phyloP scores from a whole-genome alignment of 352 stramenopile genomes.

The Pilasporangium apinafurcum region DNA sequence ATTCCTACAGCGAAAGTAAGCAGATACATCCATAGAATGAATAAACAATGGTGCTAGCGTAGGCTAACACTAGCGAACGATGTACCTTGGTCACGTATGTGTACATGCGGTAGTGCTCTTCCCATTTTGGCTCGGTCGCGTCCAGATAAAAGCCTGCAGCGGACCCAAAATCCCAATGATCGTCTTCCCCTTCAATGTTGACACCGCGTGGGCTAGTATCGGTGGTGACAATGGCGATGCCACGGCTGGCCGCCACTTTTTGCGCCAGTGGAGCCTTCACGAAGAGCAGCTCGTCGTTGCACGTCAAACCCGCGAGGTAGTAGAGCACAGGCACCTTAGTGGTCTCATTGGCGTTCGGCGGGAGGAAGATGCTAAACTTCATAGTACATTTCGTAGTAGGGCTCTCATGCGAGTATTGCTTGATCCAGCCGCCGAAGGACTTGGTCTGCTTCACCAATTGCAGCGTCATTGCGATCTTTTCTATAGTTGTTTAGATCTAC shows the following conservation, averaged over 20 bases:
- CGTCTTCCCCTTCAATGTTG: conserved; percentile 90
- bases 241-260: conserved; percentile 80
- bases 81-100: conserved; percentile 89
- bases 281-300: conserved; percentile 94
- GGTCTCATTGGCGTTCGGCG: conserved; percentile 45
- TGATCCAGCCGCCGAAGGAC: conserved; percentile 73
- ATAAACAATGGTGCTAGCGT: not conserved
- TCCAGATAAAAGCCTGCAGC: conserved; percentile 98
- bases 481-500: no score
- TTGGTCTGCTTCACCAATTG: conserved; percentile 73
- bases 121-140: conserved; percentile 91
- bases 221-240: conserved; percentile 93
- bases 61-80: not conserved
- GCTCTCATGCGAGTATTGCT: conserved; percentile 84
- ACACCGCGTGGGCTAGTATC: conserved; percentile 95
- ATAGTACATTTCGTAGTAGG: conserved; percentile 79
- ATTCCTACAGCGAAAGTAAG: conserved; percentile 45
- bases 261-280: conserved; percentile 92
- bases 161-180: conserved; percentile 95
- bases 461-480: conserved; percentile 30
- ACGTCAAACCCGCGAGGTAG: conserved; percentile 96
- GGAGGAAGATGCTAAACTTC: conserved; percentile 90
- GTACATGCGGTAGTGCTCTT: conserved; percentile 97
- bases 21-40: not conserved
- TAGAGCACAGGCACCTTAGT: conserved; percentile 88